Evolutionary conservation across 2,329 filamentous ascomycete genomes (phyloP).

Genomic region (Venturia effusa): DNA sequence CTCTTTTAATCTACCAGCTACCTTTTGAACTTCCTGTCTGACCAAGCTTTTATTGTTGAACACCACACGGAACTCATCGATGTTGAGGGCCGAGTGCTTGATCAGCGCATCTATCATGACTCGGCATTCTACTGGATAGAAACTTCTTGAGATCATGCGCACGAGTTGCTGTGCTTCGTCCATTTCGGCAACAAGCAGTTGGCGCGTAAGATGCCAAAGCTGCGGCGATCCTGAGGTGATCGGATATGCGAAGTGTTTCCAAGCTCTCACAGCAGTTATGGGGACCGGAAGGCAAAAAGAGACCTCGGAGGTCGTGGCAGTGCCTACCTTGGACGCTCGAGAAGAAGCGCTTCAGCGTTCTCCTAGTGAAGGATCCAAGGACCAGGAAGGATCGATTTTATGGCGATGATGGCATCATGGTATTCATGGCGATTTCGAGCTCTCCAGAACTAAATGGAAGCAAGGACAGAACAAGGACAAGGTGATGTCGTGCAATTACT

Average conservation of each 20-base stretch:
- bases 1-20: slow-evolving; percentile 74
- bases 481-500: background rate
- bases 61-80: slow-evolving; percentile 29
- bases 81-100: slow-evolving; percentile 49
- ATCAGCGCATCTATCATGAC: slow-evolving; percentile 72
- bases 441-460: background rate
- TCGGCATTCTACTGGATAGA: slow-evolving; percentile 77
- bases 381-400: background rate
- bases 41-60: slow-evolving; percentile 67
- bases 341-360: background rate
- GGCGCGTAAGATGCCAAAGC: background rate
- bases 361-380: background rate
- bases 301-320: background rate
- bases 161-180: slow-evolving; percentile 43
- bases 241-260: background rate
- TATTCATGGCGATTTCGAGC: background rate
- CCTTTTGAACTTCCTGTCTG: slow-evolving; percentile 81
- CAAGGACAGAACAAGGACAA: background rate
- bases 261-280: background rate
- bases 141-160: slow-evolving; percentile 74
- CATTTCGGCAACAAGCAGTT: background rate
- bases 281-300: background rate
- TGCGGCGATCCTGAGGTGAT: background rate
- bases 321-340: background rate
- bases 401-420: background rate